These are phyloP conservation scores for Cryphonectria radicalis DNA, from an alignment of 2,329 filamentous ascomycete genomes.

Conservation along the genomic window DNA sequence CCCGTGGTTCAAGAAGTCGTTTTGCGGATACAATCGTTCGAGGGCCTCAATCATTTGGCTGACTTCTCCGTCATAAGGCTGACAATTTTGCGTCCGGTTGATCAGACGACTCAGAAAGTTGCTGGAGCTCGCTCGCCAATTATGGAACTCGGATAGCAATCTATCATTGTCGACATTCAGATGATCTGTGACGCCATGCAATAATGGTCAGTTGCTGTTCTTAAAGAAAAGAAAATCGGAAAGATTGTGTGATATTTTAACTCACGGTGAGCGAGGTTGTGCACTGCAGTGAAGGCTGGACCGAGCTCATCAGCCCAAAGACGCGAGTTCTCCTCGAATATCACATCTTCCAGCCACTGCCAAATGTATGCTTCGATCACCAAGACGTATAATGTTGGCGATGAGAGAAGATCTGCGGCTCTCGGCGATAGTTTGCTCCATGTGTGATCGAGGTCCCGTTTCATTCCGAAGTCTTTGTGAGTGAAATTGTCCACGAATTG, in stretches of 20 bases:
- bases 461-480: background rate
- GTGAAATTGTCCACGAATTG: constrained; percentile 27
- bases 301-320: constrained; percentile 18
- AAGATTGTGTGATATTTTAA: background rate
- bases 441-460: background rate
- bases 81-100: background rate
- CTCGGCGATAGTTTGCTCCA: constrained; percentile 1
- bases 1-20: background rate
- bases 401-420: background rate
- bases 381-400: background rate
- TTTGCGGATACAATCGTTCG: background rate
- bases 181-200: background rate
- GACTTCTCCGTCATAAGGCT: background rate
- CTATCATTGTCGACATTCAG: background rate
- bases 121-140: constrained; percentile 26
- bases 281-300: background rate
- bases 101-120: constrained; percentile 18
- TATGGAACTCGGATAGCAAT: constrained; percentile 19
- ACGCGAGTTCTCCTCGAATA: background rate
- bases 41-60: too few species aligned
- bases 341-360: background rate
- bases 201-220: background rate
- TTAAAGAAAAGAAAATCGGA: background rate
- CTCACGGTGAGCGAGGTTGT: background rate
- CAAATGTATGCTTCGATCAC: constrained; percentile 21